Evolutionary conservation across 208 protist species (phyloP), one percentile per base, ranked within the genome.

Genomic region (Trypanosoma cruzi): DNA sequence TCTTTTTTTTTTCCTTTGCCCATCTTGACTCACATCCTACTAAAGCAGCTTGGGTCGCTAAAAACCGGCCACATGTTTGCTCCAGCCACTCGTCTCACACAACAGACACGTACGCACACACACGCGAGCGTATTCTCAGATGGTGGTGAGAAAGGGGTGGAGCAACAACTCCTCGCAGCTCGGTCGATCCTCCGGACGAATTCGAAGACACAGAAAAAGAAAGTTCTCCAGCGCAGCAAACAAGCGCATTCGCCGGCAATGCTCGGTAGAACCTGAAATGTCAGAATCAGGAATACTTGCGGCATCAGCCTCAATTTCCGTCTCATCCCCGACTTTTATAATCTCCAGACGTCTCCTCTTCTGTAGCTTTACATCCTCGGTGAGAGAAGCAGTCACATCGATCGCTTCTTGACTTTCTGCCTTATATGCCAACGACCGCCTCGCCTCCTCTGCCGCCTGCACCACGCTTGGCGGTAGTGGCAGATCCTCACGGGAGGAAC

Each of bases 391-490:
- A 40, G 6, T 4, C 31, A 48, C 10, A 6, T 3, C 40, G 34
- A 7, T 53, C 28, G 4, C 28, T 16, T 28, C n/a, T 20, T 24
- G 20, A 22, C 26, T 22, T 20, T 53, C 22, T 20, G n/a, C 26
- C 37, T 69, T 24, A 24, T 34, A 40, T 29, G 54, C 52, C 40
- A 93, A 64, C 68, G 77, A 77, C 22, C 73, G 34, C n/a, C 59
- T 7, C 29, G 77, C 82, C 59, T 86, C 74, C 62, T 73, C 70
- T 46, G 77, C 84, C 65, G 75, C 80, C 4, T 70, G 64, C 7
- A 64, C 50, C 32, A 94, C 69, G 31, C 84, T 61, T 60, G 85
- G 83, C n/a, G 89, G 89, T 31, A 95, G 81, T 24, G 82, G 77
- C 56, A 92, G 64, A 22, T 88, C 84, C 48, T 81, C 76, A 1